These are phyloP conservation scores for Aspergillus sp. DNA, from an alignment of 2,329 filamentous ascomycete species.

Conservation along the genomic window DNA sequence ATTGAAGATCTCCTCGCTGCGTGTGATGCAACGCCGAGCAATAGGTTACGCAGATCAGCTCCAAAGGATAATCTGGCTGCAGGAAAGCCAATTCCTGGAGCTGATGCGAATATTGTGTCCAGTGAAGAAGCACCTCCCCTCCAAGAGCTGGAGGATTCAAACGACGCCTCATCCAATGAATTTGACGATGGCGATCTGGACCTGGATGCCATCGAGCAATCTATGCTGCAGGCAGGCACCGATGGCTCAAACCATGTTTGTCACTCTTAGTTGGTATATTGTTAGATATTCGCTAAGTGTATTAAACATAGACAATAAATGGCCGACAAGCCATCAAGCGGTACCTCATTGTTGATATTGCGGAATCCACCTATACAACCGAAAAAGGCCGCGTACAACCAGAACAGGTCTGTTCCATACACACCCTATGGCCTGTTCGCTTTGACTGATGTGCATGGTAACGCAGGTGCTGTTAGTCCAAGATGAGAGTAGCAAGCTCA, in stretches of 20 bases:
- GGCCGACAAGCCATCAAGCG: slow-evolving; percentile 73
- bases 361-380: slow-evolving; percentile 66
- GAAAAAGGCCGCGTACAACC: slow-evolving; percentile 56
- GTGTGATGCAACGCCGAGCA: slow-evolving; percentile 45
- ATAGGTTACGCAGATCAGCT: slow-evolving; percentile 11
- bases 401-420: slow-evolving; percentile 64
- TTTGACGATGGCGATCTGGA: slow-evolving; percentile 70
- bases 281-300: slow-evolving; percentile 58
- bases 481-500: slow-evolving; percentile 66
- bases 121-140: background rate
- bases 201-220: slow-evolving; percentile 59
- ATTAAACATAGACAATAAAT: slow-evolving; percentile 64
- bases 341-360: slow-evolving; percentile 74
- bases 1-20: slow-evolving; percentile 57
- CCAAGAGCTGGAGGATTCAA: slow-evolving; percentile 16
- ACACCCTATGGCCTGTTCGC: background rate
- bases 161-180: slow-evolving; percentile 58
- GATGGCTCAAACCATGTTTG: slow-evolving; percentile 68
- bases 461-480: slow-evolving; percentile 74
- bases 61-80: slow-evolving; percentile 16
- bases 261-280: slow-evolving; percentile 36
- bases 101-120: background rate
- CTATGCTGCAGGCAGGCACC: slow-evolving; percentile 59
- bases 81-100: slow-evolving; percentile 7
- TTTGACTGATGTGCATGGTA: slow-evolving; percentile 18